phyloP scores from a whole-genome alignment of 306 rosid genomes.

The Malus sieversii region DNA sequence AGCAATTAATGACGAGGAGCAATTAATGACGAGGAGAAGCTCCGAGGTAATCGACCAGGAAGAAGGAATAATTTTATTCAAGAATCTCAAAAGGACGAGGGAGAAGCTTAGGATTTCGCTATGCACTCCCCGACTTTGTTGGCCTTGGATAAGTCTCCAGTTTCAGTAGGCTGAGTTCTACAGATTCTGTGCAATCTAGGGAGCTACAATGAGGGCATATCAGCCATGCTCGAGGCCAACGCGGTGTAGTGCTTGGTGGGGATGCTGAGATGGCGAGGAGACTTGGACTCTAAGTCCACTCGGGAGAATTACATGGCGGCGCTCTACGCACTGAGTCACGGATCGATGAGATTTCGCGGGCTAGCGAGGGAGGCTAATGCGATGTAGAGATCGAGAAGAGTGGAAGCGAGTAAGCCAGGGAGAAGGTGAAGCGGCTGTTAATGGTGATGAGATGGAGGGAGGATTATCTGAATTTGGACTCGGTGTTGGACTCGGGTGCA shows the following conservation, averaged over 20 bases:
- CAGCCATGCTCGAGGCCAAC: constrained; percentile 67
- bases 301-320: constrained; percentile 85
- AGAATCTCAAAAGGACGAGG: constrained; percentile 45
- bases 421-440: constrained; percentile 66
- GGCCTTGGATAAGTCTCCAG: constrained; percentile 32
- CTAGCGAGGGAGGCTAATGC: constrained; percentile 74
- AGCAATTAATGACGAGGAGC: constrained; percentile 23
- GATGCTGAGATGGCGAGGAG: constrained; percentile 43
- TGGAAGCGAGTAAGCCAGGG: constrained; percentile 73
- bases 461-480: constrained; percentile 24
- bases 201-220: constrained; percentile 47
- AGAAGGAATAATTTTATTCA: constrained; percentile 40
- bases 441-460: constrained; percentile 51
- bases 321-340: constrained; percentile 60
- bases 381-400: constrained; percentile 58
- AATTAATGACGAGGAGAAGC: constrained; percentile 30
- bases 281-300: constrained; percentile 53
- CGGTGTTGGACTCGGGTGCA: constrained; percentile 22
- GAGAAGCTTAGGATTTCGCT: constrained; percentile 51
- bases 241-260: constrained; percentile 61
- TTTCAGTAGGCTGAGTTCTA: constrained; percentile 38
- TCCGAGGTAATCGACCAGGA: constrained; percentile 54
- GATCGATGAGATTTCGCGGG: constrained; percentile 71
- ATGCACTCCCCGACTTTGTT: constrained; percentile 25
- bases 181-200: constrained; percentile 71